Percentiles rank a stretch among this genome's conserved stretches.
phyloP scores from a whole-genome alignment of 2,329 filamentous ascomycete genomes.

The Trichoderma koningii region DNA sequence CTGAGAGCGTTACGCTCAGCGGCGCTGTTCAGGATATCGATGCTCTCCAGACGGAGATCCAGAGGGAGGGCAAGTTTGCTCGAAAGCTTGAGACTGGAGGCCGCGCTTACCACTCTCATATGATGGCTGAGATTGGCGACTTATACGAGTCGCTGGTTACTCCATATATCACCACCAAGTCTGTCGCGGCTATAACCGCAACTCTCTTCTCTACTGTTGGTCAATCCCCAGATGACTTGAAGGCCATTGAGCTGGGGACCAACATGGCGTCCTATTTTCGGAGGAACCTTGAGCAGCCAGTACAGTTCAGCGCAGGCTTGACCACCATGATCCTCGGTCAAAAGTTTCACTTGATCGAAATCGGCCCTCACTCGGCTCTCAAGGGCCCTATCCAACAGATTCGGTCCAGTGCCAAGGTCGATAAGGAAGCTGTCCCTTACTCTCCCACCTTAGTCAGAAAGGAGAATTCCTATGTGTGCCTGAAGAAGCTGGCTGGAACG shows the following conservation, averaged over 20 bases:
- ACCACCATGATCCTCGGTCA: slow-evolving; percentile 24
- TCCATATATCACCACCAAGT: background rate
- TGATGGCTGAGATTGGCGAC: slow-evolving; percentile 28
- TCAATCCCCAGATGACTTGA: background rate
- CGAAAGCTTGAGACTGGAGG: slow-evolving; percentile 30
- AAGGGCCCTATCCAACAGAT: slow-evolving; percentile 52
- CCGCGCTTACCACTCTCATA: slow-evolving; percentile 33
- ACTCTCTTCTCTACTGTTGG: slow-evolving; percentile 27
- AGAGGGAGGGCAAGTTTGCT: slow-evolving; percentile 27
- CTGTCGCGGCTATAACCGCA: background rate
- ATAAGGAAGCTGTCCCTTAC: slow-evolving; percentile 37
- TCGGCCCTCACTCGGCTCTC: slow-evolving; percentile 52
- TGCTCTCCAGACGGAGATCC: slow-evolving; percentile 14
- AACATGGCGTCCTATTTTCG: slow-evolving; percentile 40
- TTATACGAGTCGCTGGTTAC: slow-evolving; percentile 22
- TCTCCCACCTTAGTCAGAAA: slow-evolving; percentile 45
- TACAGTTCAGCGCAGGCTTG: slow-evolving; percentile 37
- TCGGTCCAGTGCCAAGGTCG: slow-evolving; percentile 43
- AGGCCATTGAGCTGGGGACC: slow-evolving; percentile 19
- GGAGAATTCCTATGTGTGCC: slow-evolving; percentile 40
- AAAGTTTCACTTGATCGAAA: slow-evolving; percentile 40
- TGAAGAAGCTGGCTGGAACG: slow-evolving; percentile 39
- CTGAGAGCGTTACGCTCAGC: slow-evolving; percentile 32
- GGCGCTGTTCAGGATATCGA: slow-evolving; percentile 31
- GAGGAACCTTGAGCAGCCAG: slow-evolving; percentile 41